phyloP scores from a whole-genome alignment of 495 filamentous ascomycete genomes.

The Penicillium fimorum region DNA sequence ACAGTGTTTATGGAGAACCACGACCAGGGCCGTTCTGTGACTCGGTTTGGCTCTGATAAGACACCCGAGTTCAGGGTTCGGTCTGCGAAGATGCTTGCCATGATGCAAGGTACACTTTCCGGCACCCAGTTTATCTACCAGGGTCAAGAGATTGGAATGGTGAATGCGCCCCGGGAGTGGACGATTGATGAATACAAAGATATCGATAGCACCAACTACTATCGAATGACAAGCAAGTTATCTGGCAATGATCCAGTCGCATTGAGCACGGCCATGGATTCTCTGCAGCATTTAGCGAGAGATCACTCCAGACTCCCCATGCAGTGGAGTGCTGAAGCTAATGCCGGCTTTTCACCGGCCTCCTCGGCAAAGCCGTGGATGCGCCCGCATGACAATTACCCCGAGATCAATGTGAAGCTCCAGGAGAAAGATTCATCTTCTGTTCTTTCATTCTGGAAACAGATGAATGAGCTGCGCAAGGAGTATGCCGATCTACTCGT shows the following conservation, averaged over 20 bases:
- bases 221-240: slow-evolving; percentile 34
- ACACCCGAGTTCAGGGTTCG: slow-evolving; percentile 41
- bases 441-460: slow-evolving; percentile 48
- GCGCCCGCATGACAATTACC: slow-evolving; percentile 54
- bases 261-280: slow-evolving; percentile 36
- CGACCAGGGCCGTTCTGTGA: slow-evolving; percentile 50
- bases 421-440: slow-evolving; percentile 40
- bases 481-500: slow-evolving; percentile 33
- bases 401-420: slow-evolving; percentile 48
- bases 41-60: slow-evolving; percentile 45
- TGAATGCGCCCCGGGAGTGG: slow-evolving; percentile 49
- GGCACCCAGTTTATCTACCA: slow-evolving; percentile 58
- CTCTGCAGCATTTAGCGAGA: slow-evolving; percentile 51
- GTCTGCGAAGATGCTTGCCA: slow-evolving; percentile 51
- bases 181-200: slow-evolving; percentile 51
- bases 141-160: slow-evolving; percentile 57
- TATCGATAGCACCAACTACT: slow-evolving; percentile 51
- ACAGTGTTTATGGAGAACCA: slow-evolving; percentile 40
- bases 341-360: slow-evolving; percentile 53
- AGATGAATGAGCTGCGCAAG: slow-evolving; percentile 41
- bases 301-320: slow-evolving; percentile 63
- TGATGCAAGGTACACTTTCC: slow-evolving; percentile 49
- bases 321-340: slow-evolving; percentile 54
- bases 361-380: slow-evolving; percentile 53
- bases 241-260: slow-evolving; percentile 30